phyloP scores from a whole-genome alignment of 169 alveolate genomes.

The Theileria annulata region DNA sequence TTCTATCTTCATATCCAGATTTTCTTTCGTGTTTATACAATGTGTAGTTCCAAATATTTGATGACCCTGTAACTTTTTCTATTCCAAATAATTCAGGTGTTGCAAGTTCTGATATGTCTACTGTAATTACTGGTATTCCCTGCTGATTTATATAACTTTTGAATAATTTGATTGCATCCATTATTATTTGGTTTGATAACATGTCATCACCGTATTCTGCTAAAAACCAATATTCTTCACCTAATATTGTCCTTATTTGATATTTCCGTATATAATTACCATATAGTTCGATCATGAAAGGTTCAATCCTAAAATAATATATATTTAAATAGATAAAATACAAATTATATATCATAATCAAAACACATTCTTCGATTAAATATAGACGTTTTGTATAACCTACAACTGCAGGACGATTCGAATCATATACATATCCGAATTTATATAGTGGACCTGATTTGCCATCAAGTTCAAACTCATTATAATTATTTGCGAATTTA shows the following conservation, averaged over 20 bases:
- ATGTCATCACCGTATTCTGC: too few relatives aligned
- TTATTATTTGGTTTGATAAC: too few relatives aligned
- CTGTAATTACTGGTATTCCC: neutral
- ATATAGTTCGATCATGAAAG: too few relatives aligned
- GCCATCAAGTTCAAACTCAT: neutral
- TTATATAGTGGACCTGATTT: neutral
- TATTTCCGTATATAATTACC: too few relatives aligned
- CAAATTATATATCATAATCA: neutral
- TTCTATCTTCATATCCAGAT: neutral
- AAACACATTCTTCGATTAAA: neutral
- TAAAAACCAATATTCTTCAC: too few relatives aligned
- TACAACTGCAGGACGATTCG: neutral
- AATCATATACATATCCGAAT: neutral
- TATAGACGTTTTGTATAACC: neutral
- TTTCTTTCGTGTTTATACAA: neutral
- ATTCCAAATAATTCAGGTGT: neutral
- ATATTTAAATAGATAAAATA: too few relatives aligned
- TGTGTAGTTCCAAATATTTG: neutral
- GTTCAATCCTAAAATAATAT: too few relatives aligned
- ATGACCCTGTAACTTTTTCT: conserved; percentile 1
- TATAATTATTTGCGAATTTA: too few relatives aligned
- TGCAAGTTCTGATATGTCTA: neutral
- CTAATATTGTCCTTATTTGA: too few relatives aligned
- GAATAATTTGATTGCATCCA: too few relatives aligned
- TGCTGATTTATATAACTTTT: too few relatives aligned